These are phyloP conservation scores for Pochonia chlamydosporia DNA, from an alignment of 2,329 filamentous ascomycete genomes.

Conservation along the genomic window DNA sequence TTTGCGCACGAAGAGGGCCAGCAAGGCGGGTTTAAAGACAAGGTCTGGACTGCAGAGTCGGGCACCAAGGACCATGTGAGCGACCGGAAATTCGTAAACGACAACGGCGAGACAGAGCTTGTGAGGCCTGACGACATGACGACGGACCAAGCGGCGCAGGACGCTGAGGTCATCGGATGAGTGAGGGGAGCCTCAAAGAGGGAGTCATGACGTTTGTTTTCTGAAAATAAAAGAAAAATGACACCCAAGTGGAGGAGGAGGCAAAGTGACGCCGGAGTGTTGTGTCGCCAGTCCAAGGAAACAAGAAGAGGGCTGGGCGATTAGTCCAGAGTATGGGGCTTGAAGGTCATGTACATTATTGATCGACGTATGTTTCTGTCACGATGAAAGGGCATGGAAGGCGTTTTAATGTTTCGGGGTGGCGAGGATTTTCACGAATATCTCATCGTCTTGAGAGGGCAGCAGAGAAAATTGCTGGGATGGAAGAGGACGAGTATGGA, in stretches of 20 bases:
- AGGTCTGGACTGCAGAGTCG: conserved; percentile 76
- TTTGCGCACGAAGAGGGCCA: conserved; percentile 93
- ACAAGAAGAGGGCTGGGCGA: too few species aligned
- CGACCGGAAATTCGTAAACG: conserved; percentile 81
- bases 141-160: conserved; percentile 31
- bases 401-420: conserved; percentile 7
- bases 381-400: conserved; percentile 14
- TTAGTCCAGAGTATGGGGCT: background rate
- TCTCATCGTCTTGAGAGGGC: background rate
- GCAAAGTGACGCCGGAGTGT: too few species aligned
- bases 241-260: too few species aligned
- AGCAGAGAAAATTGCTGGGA: background rate
- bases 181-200: background rate
- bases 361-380: conserved; percentile 11
- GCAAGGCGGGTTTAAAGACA: conserved; percentile 76
- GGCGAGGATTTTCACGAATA: background rate
- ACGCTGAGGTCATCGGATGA: conserved; percentile 31
- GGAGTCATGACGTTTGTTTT: background rate
- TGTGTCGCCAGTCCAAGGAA: too few species aligned
- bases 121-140: conserved; percentile 54
- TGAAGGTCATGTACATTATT: conserved; percentile 13
- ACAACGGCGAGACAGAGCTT: conserved; percentile 62
- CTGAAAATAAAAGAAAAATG: background rate
- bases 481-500: background rate
- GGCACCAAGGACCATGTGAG: conserved; percentile 65